Conservation (phyloP, 2,329 filamentous ascomycete genomes). For the Ascochyta lentis region DNA sequence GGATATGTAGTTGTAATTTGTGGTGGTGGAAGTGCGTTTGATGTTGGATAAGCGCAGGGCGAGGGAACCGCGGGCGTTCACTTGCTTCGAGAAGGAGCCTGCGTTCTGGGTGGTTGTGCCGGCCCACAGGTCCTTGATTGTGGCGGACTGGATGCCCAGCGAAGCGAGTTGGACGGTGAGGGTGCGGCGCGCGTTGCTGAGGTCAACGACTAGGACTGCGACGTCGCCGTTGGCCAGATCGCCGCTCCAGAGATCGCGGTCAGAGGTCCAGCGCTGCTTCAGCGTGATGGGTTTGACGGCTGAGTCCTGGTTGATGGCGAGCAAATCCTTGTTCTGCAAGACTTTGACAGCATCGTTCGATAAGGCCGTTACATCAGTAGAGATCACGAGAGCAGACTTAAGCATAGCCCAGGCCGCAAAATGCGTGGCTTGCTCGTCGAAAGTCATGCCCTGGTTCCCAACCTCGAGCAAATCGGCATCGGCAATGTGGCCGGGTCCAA, state of each 20-base stretch:
- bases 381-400: slow-evolving; percentile 31
- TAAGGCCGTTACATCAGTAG: slow-evolving; percentile 22
- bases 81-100: slow-evolving; percentile 24
- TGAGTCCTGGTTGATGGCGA: slow-evolving; percentile 29
- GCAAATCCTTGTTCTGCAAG: slow-evolving; percentile 29
- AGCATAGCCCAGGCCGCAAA: slow-evolving; percentile 32
- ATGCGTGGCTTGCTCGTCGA: slow-evolving; percentile 31
- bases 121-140: slow-evolving; percentile 28
- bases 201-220: slow-evolving; percentile 26
- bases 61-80: slow-evolving; percentile 25
- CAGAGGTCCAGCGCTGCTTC: slow-evolving; percentile 25
- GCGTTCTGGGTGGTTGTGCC: slow-evolving; percentile 17
- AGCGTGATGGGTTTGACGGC: slow-evolving; percentile 28
- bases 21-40: slow-evolving; percentile 14
- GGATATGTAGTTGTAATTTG: slow-evolving; percentile 24
- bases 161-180: slow-evolving; percentile 22
- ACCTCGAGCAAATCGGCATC: slow-evolving; percentile 30
- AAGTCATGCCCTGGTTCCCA: slow-evolving; percentile 25
- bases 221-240: slow-evolving; percentile 30
- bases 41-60: slow-evolving; percentile 28
- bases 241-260: slow-evolving; percentile 28
- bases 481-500: slow-evolving; percentile 26
- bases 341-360: slow-evolving; percentile 21
- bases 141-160: slow-evolving; percentile 23
- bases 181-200: slow-evolving; percentile 24